These are phyloP conservation scores for Eleusine coracana DNA, from an alignment of 176 grass and related monocot species.

Conservation along the genomic window DNA sequence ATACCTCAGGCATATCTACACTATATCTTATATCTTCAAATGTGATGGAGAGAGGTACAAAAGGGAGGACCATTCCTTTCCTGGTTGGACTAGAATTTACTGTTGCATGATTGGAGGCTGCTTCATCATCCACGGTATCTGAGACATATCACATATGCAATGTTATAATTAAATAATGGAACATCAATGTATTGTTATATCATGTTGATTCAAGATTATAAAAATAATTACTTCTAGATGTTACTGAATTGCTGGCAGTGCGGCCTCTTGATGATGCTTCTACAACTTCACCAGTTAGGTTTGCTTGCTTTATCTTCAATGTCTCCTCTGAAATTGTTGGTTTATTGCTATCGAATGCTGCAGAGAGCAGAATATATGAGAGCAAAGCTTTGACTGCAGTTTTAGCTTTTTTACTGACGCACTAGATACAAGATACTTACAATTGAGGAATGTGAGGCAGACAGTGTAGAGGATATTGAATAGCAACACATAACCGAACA, in stretches of 20 bases:
- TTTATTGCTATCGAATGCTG: conserved; percentile 69
- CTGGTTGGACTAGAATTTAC: conserved; percentile 43
- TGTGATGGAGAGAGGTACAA: conserved; percentile 62
- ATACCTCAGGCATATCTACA: conserved; percentile 83
- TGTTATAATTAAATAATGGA: conserved; percentile 6
- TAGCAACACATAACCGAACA: conserved; percentile 68
- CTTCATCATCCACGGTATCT: conserved; percentile 39
- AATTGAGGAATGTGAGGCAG: conserved; percentile 66
- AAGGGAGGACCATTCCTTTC: conserved; percentile 92
- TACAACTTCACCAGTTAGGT: conserved; percentile 65
- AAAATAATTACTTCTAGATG: conserved; percentile 45
- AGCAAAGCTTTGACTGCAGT: conserved; percentile 1
- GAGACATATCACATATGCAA: conserved; percentile 25
- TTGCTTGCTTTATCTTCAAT: conserved; percentile 58
- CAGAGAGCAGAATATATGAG: background rate
- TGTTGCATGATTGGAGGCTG: conserved; percentile 34
- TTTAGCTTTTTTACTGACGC: background rate
- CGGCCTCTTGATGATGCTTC: conserved; percentile 40
- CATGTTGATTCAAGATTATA: background rate
- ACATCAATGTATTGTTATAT: conserved; percentile 12
- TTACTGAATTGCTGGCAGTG: conserved; percentile 12
- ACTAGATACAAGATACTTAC: conserved; percentile 47
- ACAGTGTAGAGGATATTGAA: conserved; percentile 81
- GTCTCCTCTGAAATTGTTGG: conserved; percentile 65
- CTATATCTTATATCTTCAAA: conserved; percentile 81